Evolutionary conservation across 139 green algal species (phyloP).

Genomic region (Haematococcus lacustris): DNA sequence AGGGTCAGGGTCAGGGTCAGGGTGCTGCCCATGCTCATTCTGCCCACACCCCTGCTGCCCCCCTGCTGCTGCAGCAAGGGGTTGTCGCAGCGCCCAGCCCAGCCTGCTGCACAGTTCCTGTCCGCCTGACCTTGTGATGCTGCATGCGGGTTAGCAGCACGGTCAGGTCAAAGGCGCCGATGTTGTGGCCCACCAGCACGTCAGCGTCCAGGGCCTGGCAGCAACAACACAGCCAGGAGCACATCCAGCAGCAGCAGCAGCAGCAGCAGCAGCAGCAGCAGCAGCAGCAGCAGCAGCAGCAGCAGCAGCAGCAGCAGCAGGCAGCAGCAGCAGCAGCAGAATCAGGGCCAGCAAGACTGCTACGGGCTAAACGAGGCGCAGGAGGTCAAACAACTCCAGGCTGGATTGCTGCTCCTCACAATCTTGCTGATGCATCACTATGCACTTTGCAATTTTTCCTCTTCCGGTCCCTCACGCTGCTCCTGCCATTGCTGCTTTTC

Average conservation of each 20-base stretch:
- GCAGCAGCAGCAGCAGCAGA: no score
- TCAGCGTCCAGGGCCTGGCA: constrained; percentile 74
- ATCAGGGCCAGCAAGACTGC: constrained; percentile 69
- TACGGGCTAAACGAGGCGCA: constrained; percentile 59
- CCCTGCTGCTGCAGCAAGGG: no score
- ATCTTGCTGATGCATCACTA: constrained; percentile 4
- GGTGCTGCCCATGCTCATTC: no score
- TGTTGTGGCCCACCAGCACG: constrained; percentile 94
- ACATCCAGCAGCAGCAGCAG: no score
- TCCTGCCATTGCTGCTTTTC: background rate
- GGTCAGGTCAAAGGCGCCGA: constrained; percentile 83
- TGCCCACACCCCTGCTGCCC: no score
- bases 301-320: background rate
- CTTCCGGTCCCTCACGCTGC: background rate
- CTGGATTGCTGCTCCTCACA: constrained; percentile 55
- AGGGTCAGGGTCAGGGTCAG: no score
- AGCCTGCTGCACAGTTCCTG: background rate
- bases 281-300: background rate
- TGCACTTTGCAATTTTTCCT: background rate
- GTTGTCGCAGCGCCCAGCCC: no score
- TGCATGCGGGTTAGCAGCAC: constrained; percentile 88
- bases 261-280: constrained; percentile 82
- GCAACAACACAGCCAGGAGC: background rate
- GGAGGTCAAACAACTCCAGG: constrained; percentile 52
- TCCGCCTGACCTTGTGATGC: constrained; percentile 66